Evolutionary conservation across 352 stramenopile species (phyloP), one percentile per base, ranked within the genome.

Genomic region (Elongisporangium undulatum): DNA sequence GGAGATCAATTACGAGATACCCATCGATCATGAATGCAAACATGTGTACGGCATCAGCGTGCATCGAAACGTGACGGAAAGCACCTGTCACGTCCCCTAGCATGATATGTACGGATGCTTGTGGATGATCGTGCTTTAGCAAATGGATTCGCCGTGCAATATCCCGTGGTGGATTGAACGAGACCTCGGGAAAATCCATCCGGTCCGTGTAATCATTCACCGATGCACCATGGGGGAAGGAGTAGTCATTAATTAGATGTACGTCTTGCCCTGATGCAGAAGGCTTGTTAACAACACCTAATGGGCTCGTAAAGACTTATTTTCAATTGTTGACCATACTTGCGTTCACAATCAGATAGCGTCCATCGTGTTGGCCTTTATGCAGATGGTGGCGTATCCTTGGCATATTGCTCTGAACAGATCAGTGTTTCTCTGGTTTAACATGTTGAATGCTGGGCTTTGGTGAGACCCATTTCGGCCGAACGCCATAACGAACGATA

Each of bases 41-140:
- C 51, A 67, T 64, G 53, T 71, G 62, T n/a, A 72, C 65, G 1
- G 50, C 19, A 17, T 72, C 49, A 3, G 54, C 58, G 39, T 61
- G 39, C 6, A 77, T 53, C 7, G 66, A 58, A 9, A 74, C 49
- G 63, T 74, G 61, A 0, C 69, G 58, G n/a, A 77, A 74, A 0
- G 66, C 69, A n/a, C 63, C 61, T 0, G 67, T 49, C 10, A 69
- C 59, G 61, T 75, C 67, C 4, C 64, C 70, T 10, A 66, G n/a
- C 55, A 75, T 66, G 9, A 75, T 58, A 7, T 55, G 21, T 12
- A 64, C 49, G 16, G 51, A 45, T 9, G 12, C 55, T 20, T 62
- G 1, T n/a, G 52, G 17, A 13, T 65, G 61, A 41, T 53, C 55
- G 38, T 17, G 15, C 4, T 7, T 53, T 8, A 72, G 29, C 2